Evolutionary conservation across 768 basidiomycete species (phyloP).

Genomic region (Pleurotus sapidus): DNA sequence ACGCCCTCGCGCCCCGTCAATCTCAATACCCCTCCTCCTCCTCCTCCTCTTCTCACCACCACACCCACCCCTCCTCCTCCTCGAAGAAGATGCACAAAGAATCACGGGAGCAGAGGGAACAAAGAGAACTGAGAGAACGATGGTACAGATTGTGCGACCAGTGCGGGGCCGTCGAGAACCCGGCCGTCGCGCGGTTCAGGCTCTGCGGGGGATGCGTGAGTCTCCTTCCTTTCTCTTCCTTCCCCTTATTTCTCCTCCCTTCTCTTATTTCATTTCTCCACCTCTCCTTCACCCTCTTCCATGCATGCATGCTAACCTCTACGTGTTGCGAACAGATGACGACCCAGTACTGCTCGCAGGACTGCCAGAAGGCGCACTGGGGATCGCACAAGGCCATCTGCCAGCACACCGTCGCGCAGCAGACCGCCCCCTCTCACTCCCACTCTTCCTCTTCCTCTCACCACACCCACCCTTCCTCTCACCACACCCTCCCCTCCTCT

Average conservation of each 20-base stretch:
- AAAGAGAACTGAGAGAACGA: conserved; percentile 16
- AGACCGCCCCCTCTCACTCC: conserved; percentile 37
- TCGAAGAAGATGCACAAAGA: too few relatives aligned
- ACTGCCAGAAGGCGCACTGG: conserved; percentile 80
- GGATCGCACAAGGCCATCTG: conserved; percentile 75
- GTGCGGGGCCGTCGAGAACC: conserved; percentile 68
- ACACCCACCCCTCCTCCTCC: too few relatives aligned
- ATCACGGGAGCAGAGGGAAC: too few relatives aligned
- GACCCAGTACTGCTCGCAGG: conserved; percentile 81
- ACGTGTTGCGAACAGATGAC: too few relatives aligned
- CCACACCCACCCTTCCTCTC: too few relatives aligned
- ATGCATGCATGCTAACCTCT: too few relatives aligned
- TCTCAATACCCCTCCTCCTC: conserved; percentile 25
- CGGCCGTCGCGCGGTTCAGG: conserved; percentile 61
- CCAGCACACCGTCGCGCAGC: conserved; percentile 69
- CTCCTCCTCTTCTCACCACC: too few relatives aligned
- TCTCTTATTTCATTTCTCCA: too few relatives aligned
- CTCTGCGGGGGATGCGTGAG: conserved; percentile 83
- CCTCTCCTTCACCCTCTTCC: too few relatives aligned
- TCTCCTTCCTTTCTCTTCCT: conserved; percentile 17
- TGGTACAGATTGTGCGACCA: conserved; percentile 80
- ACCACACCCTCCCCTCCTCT: conserved; percentile 36
- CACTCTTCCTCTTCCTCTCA: conserved; percentile 53
- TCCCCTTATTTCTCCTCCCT: too few relatives aligned
- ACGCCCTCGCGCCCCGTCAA: conserved; percentile 33